Evolutionary conservation across 1,139 yeast species (phyloP), one percentile per base, ranked within the genome.

Genomic region (Yamadazyma jaroonii): DNA sequence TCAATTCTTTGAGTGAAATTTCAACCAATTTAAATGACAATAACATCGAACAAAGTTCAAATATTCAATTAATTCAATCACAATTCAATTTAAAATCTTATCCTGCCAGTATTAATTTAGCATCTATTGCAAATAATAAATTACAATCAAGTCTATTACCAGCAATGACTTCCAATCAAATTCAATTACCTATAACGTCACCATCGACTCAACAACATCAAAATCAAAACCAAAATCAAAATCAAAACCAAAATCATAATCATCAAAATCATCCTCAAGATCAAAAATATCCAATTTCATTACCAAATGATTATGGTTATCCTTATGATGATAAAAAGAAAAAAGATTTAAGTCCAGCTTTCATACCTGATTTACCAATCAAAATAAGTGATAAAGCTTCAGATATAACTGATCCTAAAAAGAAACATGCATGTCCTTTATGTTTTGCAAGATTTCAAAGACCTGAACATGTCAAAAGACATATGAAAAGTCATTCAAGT

Each of bases 381-480:
- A 49, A 54, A 40, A 48, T 54, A 25, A 48, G 44, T 29, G 58
- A 56, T 31, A 57, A 57, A 39, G 50, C 59, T 21, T 58, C 64
- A 35, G 42, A 43, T 29, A 47, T 57, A n/a, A 59, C 57, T 33
- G 80, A 74, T 50, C 84, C 83, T 36, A 81, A 79, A 47, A 81
- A 79, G 56, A 68, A 72, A 36, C 90, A 85, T 60, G 74, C 74
- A 48, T 89, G 97, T 65, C 83, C 85, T n/a, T 68, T 88, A 43
- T 82, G 95, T 52, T 77, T 76, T 37, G 76, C 83, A 35, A 62
- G 78, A 37, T 90, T 90, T 69, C 90, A 87, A 56, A 73, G 97
- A 43, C 90, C 94, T 25, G 96, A 92, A 54, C 96, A 92, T 65
- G 87, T 90, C 39, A 86, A 88, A 57, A 74, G 97, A 53, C 97